Percentiles rank a stretch among this genome's conserved stretches.
phyloP scores from a whole-genome alignment of 768 basidiomycete species.

The Collybiopsis confluens region DNA sequence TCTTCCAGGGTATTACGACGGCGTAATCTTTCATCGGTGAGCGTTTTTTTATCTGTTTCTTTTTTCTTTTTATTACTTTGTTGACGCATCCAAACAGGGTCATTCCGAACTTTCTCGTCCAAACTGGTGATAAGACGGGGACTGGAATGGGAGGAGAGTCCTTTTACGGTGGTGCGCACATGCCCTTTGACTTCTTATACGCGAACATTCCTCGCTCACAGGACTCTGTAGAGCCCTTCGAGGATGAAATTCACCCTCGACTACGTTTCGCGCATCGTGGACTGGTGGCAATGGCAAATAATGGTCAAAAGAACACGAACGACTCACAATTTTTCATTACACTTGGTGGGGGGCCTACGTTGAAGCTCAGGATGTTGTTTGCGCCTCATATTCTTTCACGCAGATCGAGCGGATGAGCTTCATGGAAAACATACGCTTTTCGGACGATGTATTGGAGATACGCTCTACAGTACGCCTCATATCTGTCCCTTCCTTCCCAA shows the following conservation, averaged over 20 bases:
- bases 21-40: conserved; percentile 90
- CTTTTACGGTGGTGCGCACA: conserved; percentile 73
- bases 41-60: no score
- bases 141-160: conserved; percentile 92
- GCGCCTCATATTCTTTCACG: neutral
- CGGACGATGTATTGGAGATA: conserved; percentile 85
- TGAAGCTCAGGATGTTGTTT: neutral
- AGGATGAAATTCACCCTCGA: conserved; percentile 92
- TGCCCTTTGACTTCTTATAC: neutral
- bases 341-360: conserved; percentile 51
- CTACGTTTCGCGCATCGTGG: conserved; percentile 88
- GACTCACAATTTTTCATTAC: conserved; percentile 96
- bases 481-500: neutral
- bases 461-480: conserved; percentile 71
- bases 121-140: conserved; percentile 91
- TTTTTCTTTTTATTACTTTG: neutral
- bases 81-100: conserved; percentile 39
- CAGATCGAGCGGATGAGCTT: conserved; percentile 88
- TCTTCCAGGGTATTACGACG: conserved; percentile 85
- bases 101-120: conserved; percentile 88
- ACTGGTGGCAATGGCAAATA: conserved; percentile 88
- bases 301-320: conserved; percentile 81
- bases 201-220: no score
- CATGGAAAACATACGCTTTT: conserved; percentile 95
- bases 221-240: conserved; percentile 69